Base-by-base conservation (phyloP, 1,139 yeast genomes). In the Zhuliangozyma parablackwelliae region DNA sequence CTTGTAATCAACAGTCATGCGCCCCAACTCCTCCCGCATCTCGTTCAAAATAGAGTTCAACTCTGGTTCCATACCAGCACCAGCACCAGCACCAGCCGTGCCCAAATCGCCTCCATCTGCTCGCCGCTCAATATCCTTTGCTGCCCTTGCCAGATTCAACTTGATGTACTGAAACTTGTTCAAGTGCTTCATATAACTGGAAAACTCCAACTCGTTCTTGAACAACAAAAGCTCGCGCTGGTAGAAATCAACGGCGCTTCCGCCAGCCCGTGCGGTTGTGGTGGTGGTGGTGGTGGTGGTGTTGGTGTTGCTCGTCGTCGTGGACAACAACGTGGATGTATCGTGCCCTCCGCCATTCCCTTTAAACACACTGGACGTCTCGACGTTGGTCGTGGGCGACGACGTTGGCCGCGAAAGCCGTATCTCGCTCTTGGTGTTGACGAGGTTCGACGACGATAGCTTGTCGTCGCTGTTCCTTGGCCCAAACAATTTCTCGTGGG, bases 161-260 rank as follows among this genome's bases (percentile, higher is more conserved):
- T 69, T 64, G 21, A 71, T 56, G 37, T 74, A 69, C 32, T 75
- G 68, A 37, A 64, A 65, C 44, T 75, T 73, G 38, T 69, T 71
- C 44, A 79, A 65, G 40, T 72, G 69, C 41, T 75, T 76, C 54
- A 79, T 56, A 51, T 77, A 81, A 37, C 72, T 66, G 8, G 78
- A 64, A 51, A 82, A 82, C 36, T 80, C 84, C 32, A 80, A 61
- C 51, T 82, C 90, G 50, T 82, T 82, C 39, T 72, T 71, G 41
- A 73, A 53, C 29, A 82, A 61, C 36, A 82, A 54, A 25, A 82
- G 59, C 46, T 82, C 85, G 40, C 89, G 59, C 39, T 74, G 77
- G 47, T 75, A 80, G 46, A 66, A 76, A 31, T 69, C 68, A 10
- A 71, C 36, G 0, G 59, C 56, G 2, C 57, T 51, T 2, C 68